Base-by-base conservation (phyloP, 352 stramenopile species). In the Albugo laibachii region DNA sequence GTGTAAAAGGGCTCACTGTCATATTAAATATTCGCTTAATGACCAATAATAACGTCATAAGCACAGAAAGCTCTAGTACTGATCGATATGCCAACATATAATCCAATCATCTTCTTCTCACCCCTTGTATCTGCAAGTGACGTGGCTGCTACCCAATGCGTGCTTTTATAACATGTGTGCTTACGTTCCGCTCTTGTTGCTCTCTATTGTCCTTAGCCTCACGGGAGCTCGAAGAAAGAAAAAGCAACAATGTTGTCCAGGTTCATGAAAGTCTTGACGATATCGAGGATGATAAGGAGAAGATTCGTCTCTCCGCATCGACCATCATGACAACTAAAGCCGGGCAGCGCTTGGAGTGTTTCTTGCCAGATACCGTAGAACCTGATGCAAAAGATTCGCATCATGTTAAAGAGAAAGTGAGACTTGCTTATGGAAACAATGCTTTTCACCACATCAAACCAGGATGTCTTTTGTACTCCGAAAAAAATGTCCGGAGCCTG, bases 291-390 rank as follows among this genome's bases (percentile, higher is more conserved):
- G 53, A 55, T 13, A 20, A 49, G 21, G 45, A 56, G 8, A 31
- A 31, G 8, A 31, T 31, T 31, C 35, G 55, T 51, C 18, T 48
- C 47, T 5, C 44, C 65, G 41, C 66, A 62, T 14, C 62, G 65
- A 38, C 80, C 45, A 19, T 69, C 31, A 82, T 86, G 69, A 71
- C 70, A 37, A 78, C 67, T 14, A 62, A 66, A 51, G 66, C 69
- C 10, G 70, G 70, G 1, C 62, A 82, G 46, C 61, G 63, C 49
- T 82, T 86, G 47, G 67, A 83, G 62, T 86, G 74, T 44, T 83
- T 81, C 46, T 41, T 86, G 43, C 74, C 74, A 16, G 54, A 66
- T 1, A 43, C 34, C 3, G 46, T 43, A 16, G 13, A 48, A 11
- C 16, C 21, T 5, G 18, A 42, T 27, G 31, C 24, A 16, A 47